Percentiles rank a stretch among this genome's conserved stretches.
phyloP scores from a whole-genome alignment of 2,329 filamentous ascomycete species.

The Penicillium sp. region DNA sequence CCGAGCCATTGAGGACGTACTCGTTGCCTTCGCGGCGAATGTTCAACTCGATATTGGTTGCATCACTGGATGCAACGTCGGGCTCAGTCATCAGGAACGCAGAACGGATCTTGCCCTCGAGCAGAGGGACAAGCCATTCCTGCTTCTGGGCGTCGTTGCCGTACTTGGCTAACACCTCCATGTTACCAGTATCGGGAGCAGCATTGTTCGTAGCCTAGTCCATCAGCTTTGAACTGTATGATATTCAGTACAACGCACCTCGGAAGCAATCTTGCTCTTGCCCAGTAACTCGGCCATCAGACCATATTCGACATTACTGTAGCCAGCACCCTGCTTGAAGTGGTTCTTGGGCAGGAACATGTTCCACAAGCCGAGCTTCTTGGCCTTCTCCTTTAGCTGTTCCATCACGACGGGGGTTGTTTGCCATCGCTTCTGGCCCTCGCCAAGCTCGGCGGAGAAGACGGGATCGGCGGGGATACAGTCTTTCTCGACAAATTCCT shows the following conservation, averaged over 20 bases:
- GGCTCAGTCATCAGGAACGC: constrained; percentile 95
- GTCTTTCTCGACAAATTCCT: constrained; percentile 96
- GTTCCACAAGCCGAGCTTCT: constrained; percentile 87
- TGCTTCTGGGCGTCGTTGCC: constrained; percentile 80
- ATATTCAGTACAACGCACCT: constrained; percentile 43
- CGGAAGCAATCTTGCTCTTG: constrained; percentile 74
- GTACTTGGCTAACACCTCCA: constrained; percentile 92
- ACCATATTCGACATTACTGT: constrained; percentile 92
- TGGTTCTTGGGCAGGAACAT: constrained; percentile 95
- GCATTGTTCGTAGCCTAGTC: constrained; percentile 73
- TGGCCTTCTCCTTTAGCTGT: constrained; percentile 79
- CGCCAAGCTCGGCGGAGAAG: constrained; percentile 72
- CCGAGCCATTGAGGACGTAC: constrained; percentile 84
- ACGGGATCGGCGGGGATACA: constrained; percentile 82
- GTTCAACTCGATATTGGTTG: constrained; percentile 81
- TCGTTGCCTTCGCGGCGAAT: constrained; percentile 80
- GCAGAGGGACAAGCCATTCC: constrained; percentile 73
- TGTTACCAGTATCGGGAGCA: constrained; percentile 89
- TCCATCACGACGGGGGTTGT: constrained; percentile 77
- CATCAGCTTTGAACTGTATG: not conserved
- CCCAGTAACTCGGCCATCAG: constrained; percentile 96
- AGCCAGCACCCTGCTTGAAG: constrained; percentile 92
- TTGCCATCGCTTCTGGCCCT: constrained; percentile 72
- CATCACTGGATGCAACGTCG: constrained; percentile 81
- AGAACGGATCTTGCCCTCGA: constrained; percentile 79